Percentiles rank a stretch among this genome's conserved stretches.
phyloP scores from a whole-genome alignment of 768 basidiomycete genomes.

The Trametes coccinea region DNA sequence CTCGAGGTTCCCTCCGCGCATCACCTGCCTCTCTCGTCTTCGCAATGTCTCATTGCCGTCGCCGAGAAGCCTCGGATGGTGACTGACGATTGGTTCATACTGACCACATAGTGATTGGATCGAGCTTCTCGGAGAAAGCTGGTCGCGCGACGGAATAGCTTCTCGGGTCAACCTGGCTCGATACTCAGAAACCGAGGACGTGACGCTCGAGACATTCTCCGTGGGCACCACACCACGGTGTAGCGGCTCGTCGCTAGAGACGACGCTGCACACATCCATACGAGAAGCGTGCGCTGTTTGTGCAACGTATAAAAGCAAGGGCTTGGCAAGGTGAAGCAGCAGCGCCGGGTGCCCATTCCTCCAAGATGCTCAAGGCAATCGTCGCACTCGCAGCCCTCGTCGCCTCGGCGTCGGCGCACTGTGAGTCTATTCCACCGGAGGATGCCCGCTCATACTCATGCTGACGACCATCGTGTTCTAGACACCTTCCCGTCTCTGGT shows the following conservation, averaged over 20 bases:
- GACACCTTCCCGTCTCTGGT: conserved; percentile 37
- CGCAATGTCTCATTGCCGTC: background rate
- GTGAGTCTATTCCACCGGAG: background rate
- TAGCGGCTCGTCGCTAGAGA: background rate
- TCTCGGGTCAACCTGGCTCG: conserved; percentile 8
- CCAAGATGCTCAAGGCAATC: conserved; percentile 19
- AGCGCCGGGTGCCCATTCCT: conserved; percentile 3
- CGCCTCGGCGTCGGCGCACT: conserved; percentile 22
- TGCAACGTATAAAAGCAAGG: conserved; percentile 7
- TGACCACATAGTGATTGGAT: conserved; percentile 3
- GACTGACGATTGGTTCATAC: background rate
- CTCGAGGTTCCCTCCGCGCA: background rate
- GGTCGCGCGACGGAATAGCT: background rate
- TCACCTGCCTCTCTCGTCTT: conserved; percentile 5
- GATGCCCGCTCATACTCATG: background rate
- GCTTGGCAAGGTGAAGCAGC: background rate
- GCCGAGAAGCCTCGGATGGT: background rate
- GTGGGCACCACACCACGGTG: conserved; percentile 1
- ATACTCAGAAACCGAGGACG: background rate
- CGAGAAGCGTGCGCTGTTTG: background rate
- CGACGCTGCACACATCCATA: too few relatives aligned
- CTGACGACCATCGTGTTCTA: conserved; percentile 5
- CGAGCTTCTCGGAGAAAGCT: conserved; percentile 19
- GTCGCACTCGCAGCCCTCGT: conserved; percentile 16
- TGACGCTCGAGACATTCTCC: conserved; percentile 2